Evolutionary conservation across 192 early-diverging fungal species (phyloP).

Genomic region (Coemansia sp.): DNA sequence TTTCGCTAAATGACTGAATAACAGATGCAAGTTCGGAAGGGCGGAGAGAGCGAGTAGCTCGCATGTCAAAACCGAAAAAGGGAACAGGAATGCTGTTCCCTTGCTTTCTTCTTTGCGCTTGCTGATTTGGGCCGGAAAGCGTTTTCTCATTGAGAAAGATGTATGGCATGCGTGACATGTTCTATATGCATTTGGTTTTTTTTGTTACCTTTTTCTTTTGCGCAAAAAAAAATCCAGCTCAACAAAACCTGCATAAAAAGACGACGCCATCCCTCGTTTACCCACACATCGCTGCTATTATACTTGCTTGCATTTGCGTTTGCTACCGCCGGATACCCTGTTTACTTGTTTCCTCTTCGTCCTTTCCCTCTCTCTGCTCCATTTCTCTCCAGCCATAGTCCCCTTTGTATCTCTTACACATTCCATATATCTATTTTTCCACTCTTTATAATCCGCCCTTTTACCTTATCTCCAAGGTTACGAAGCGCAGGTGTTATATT

Average conservation of each 20-base stretch:
- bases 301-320: constrained; percentile 1
- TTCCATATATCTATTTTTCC: no score
- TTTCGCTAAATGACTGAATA: neutral
- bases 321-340: constrained; percentile 1
- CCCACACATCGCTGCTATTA: neutral
- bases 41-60: neutral
- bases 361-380: neutral
- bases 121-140: neutral
- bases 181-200: neutral
- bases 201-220: neutral
- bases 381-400: no score
- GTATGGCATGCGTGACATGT: neutral
- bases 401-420: no score
- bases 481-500: no score
- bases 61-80: no score
- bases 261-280: neutral
- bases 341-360: constrained; percentile 1
- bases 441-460: neutral
- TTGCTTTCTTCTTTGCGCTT: no score
- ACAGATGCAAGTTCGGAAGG: neutral
- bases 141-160: neutral
- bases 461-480: neutral
- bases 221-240: neutral
- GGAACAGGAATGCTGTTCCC: no score
- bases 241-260: constrained; percentile 2